Evolutionary conservation across 2,329 filamentous ascomycete genomes (phyloP), one percentile per base, ranked within the genome.

Genomic region (Phoma sp.): DNA sequence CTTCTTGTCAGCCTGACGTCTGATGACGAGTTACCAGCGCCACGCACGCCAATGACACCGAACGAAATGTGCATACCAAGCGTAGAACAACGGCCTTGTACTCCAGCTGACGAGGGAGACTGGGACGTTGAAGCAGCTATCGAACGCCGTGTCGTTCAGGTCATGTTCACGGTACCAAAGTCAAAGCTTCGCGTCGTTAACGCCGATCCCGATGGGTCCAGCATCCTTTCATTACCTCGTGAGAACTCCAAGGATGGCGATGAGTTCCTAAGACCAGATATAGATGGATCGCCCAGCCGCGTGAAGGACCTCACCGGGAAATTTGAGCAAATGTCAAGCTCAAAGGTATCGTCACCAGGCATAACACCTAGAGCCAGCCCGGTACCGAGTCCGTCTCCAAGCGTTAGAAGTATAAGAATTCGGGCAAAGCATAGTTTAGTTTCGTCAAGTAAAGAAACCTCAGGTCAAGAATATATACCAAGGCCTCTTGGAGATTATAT

Each of bases 131-230:
- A 82, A 60, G 74, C 75, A 11, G 80, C 78, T 4, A 79, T 76
- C 1, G 74, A 76, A 43, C 70, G 75, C 18, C 64, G 80, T 5
- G 78, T 81, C 4, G 78, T 82, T n/a, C 80, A 80, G 49, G 77
- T 83, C 69, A 95, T 96, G 85, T 98, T 96, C 74, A 97, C 93
- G 0, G 92, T 97, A 56, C 93, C 95, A 2, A 92, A 89, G 73
- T 89, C 93, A 74, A 86, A 87, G 64, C 76, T 98, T 59, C 80
- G 93, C 21, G 92, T 98, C n/a, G 93, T 97, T 17, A 98, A 98
- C 14, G 72, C 72, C 2, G 72, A 75, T 49, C 49, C 69, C 0
- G 71, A 74, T 28, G 59, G 66, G 1, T 62, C 52, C 15, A 70
- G 66, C 17, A 47, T 74, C 2, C 42, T 74, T 10, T 70, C 61